Evolutionary conservation across 768 basidiomycete genomes (phyloP), one percentile per base, ranked within the genome.

Genomic region (Guyanaporus albipodus): DNA sequence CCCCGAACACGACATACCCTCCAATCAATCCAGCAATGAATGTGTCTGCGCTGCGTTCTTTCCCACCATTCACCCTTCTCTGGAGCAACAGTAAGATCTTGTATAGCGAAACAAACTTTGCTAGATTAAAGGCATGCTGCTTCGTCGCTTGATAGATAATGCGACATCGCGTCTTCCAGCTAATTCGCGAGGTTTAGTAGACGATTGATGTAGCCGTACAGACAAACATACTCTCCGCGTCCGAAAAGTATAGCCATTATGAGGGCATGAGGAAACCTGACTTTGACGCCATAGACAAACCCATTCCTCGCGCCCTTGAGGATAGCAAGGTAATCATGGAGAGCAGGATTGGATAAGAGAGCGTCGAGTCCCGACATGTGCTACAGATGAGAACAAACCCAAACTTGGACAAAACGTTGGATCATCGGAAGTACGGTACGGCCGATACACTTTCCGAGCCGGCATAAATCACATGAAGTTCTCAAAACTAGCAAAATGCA

Each of bases 241-340:
- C 92, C 91, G 60, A 97, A 98, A 33, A 98, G 73, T 50, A 96
- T 79, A 19, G 92, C 87, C 94, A 97, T 97, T 40, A 98, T 85
- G 23, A 98, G 72, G 1, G 95, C 95, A 77, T 98, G 95, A 31
- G 95, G 95, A 59, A 95, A 94, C 34, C 92, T 74, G 52, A 95
- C 86, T 70, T 92, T 91, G 56, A 85, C 87, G 29, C 91, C 91
- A 57, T 92, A 93, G 8, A 92, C 87, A 49, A 91, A 78, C 5
- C 91, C 91, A 62, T 92, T 92, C 33, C 91, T 79, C 26, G 91
- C 89, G 35, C 96, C 95, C 66, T 99, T 99, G 62, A 98, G 68
- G 58, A 99, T 86, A 21, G 91, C 87, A 36, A 98, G 79, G 58
- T 87, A 83, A 63, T 96, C 93, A 63, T 95, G 94, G 56, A 85